Evolutionary conservation across 805 yeast species (phyloP), one percentile per base, ranked within the genome.

Genomic region (Starmerella etchellsii): DNA sequence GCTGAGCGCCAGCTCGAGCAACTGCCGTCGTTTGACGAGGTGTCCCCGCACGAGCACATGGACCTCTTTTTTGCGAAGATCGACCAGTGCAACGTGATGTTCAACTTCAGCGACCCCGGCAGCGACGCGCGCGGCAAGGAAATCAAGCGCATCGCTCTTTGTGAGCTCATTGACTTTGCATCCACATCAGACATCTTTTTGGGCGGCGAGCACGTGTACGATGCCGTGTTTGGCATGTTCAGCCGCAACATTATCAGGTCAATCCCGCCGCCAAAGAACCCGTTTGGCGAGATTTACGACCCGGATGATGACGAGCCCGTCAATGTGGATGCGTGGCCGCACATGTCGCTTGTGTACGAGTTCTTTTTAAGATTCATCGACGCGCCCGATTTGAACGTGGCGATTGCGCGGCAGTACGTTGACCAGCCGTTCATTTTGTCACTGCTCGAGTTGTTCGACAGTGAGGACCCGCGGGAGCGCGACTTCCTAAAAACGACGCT

Each of bases 251-350:
- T 91, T 41, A 87, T 91, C 62, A 74, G 98, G 56, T 95, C 97
- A 25, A 84, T 91, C 36, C 97, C 98, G 3, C 98, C 98, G 1
- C 96, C 97, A 1, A 95, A 87, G 28, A 91, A 91, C 59, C 97
- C 97, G 4, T 73, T 87, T 34, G 98, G 98, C 29, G 98, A 91
- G 50, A 73, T 88, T 30, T 91, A 73, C 61, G 98, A 91, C 55
- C 98, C 98, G 1, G 98, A 91, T 63, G 98, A 91, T 63, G 98
- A 91, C 65, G 98, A 91, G 62, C 97, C 97, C 2, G 94, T 91
- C 29, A 76, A 77, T 53, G 97, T 91, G 59, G 74, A 88, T 48
- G 87, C 96, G 9, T 91, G 98, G 98, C 95, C 97, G 11, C 98
- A 91, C 60, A 91, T 91, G 97, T 94, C 84, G 62, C 73, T 85